Percentiles rank a stretch among this genome's conserved stretches.
Conservation (phyloP, 495 filamentous ascomycete species). For the Aspergillus kassunensis region DNA sequence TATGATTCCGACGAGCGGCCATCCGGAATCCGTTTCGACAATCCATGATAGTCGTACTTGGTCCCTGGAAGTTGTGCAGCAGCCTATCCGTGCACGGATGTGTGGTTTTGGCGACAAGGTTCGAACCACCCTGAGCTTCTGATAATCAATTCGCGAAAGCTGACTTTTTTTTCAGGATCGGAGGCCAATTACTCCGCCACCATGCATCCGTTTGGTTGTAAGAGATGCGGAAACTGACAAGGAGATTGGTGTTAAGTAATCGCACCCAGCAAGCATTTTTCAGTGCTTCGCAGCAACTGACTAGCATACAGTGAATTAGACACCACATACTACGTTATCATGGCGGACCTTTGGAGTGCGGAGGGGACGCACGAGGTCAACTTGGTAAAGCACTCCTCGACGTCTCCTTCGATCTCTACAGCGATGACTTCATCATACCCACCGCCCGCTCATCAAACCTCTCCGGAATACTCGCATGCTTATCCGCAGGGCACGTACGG, state of each 20-base stretch:
- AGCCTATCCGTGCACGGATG: slow-evolving; percentile 93
- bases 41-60: slow-evolving; percentile 47
- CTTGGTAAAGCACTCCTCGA: slow-evolving; percentile 81
- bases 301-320: slow-evolving; percentile 59
- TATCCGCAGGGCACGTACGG: slow-evolving; percentile 38
- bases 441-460: slow-evolving; percentile 47
- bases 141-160: background rate
- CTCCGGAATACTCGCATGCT: slow-evolving; percentile 31
- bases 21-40: slow-evolving; percentile 37
- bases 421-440: slow-evolving; percentile 77
- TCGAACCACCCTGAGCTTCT: background rate
- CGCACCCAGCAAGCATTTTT: too few species aligned
- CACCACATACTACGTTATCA: slow-evolving; percentile 85
- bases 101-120: slow-evolving; percentile 99
- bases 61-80: slow-evolving; percentile 82
- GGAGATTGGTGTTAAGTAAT: slow-evolving; percentile 86
- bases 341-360: slow-evolving; percentile 86
- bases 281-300: slow-evolving; percentile 3
- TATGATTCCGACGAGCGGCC: slow-evolving; percentile 31
- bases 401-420: slow-evolving; percentile 83
- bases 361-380: slow-evolving; percentile 88
- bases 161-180: slow-evolving; percentile 62
- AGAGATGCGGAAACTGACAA: slow-evolving; percentile 75
- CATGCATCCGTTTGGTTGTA: slow-evolving; percentile 82
- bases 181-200: slow-evolving; percentile 92